Evolutionary conservation across 2,329 filamentous ascomycete genomes (phyloP), one percentile per base, ranked within the genome.

Genomic region (Sclerotinia subarctica): DNA sequence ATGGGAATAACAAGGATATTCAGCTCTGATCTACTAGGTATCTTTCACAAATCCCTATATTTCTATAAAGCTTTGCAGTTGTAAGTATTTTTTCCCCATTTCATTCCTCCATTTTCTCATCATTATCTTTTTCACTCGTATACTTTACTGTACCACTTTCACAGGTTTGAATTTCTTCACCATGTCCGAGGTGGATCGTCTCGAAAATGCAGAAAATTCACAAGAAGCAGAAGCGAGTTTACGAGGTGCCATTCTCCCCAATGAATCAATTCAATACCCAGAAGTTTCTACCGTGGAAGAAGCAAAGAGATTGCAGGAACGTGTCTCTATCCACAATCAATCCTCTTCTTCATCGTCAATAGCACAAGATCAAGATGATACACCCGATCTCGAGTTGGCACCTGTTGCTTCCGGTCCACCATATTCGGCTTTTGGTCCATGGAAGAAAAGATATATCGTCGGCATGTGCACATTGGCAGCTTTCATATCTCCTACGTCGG

Each of bases 361-460:
- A 29, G 69, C 68, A 57, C 67, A 49, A 65, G 64, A 63, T 64
- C 60, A 72, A 67, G 70, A 74, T 70, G 70, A 71, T 26, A 65
- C 60, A 60, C 70, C 60, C 51, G 74, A 78, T 59, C 70, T 77
- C 24, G 76, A 78, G 66, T 62, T 77, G 67, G 71, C 72, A 32
- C 59, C 71, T 1, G 74, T 76, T 47, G 67, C 60, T 0, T 74
- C 74, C 29, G 75, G 72, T 11, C 75, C 76, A 58, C 71, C 73
- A 7, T 77, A 78, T 59, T 77, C 75, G 10, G 71, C 73, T 32
- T 78, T 78, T 60, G 68, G 72, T 21, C 68, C 49, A n/a, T 72
- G 71, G 72, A 71, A 77, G 72, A 86, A 82, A 74, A 76, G 79
- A 71, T 86, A 83, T 79, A 83, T 88, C 69, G 79, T 84, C 46